Base-by-base conservation (phyloP, 768 basidiomycete genomes). In the Cystofilobasidium bisporidii region DNA sequence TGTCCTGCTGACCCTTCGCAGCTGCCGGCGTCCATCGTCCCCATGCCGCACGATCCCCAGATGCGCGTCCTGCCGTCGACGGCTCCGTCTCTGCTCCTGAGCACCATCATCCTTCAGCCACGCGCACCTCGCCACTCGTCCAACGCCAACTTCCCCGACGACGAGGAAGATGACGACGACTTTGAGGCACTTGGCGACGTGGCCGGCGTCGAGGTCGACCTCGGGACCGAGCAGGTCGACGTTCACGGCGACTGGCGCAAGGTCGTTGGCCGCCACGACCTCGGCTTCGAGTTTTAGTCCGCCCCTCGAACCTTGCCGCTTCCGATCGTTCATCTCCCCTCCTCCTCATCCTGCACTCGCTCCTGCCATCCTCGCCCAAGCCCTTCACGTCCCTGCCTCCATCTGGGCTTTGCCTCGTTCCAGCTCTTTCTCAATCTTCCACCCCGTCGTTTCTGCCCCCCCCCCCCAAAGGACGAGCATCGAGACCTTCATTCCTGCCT, bases 71-170 rank as follows among this genome's bases (percentile, higher is more conserved):
- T 67, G 3, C 66, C 66, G 11, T 67, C 66, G 9, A 33, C 18
- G 1, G 15, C 53, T 3, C 66, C 66, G 33, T 53, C 61, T 8
- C n/a, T 67, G 10, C 36, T 67, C 15, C 26, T 67, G 20, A 40
- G 47, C n/a, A 59, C 61, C 40, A 50, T 67, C 32, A 67, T 67
- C 50, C 43, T 48, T 32, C 66, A 67, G 4, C 66, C 66, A 9
- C 48, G 55, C 5, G 47, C 22, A 5, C 28, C 59, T 3, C 24
- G 36, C 18, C n/a, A 65, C 32, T 10, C 50, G 30, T 41, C 36
- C 22, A 36, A 55, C 30, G 28, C 64, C 0, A 41, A n/a, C 38
- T 55, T 24, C 20, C 9, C 56, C 28, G 36, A 45, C 56, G 26
- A 28, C 36, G 33, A 53, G 30, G 61, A 22, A 17, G 60, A 38